phyloP scores from a whole-genome alignment of 371 early-diverging fungal species.

The Mucor ambiguus region DNA sequence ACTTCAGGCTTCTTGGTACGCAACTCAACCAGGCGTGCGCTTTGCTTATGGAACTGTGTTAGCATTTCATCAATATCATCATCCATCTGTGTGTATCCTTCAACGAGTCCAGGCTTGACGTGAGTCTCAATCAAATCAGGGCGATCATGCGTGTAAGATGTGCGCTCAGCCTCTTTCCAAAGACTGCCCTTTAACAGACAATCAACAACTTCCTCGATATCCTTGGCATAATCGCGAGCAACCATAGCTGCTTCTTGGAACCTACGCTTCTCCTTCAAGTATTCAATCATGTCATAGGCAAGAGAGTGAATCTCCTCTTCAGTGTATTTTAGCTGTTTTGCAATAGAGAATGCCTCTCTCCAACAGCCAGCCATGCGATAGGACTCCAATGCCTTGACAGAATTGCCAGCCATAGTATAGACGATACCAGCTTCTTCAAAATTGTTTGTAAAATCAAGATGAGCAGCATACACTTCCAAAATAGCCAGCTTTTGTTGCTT shows the following conservation, averaged over 20 bases:
- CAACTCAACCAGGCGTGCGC: conserved; percentile 58
- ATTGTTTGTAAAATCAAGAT: conserved; percentile 54
- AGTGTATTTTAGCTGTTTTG: conserved; percentile 59
- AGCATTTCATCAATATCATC: conserved; percentile 79
- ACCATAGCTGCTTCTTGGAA: conserved; percentile 66
- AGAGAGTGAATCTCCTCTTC: conserved; percentile 51
- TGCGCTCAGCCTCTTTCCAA: conserved; percentile 76
- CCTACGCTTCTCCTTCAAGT: conserved; percentile 57
- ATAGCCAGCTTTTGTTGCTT: conserved; percentile 49
- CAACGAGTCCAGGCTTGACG: conserved; percentile 72
- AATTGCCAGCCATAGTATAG: conserved; percentile 68
- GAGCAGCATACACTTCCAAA: conserved; percentile 66
- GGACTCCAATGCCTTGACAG: conserved; percentile 66
- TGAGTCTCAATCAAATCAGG: conserved; percentile 75
- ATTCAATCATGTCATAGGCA: conserved; percentile 54
- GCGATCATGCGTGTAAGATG: conserved; percentile 56
- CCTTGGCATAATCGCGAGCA: conserved; percentile 67
- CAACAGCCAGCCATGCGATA: conserved; percentile 70
- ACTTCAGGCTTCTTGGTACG: conserved; percentile 48
- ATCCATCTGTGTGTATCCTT: conserved; percentile 60
- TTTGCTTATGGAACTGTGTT: conserved; percentile 71
- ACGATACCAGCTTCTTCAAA: conserved; percentile 78
- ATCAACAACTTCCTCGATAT: conserved; percentile 69
- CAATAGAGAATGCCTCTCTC: conserved; percentile 73
- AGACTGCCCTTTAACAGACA: conserved; percentile 65